Base-by-base conservation (phyloP, 2,329 filamentous ascomycete species). In the Diplocarpon mali region DNA sequence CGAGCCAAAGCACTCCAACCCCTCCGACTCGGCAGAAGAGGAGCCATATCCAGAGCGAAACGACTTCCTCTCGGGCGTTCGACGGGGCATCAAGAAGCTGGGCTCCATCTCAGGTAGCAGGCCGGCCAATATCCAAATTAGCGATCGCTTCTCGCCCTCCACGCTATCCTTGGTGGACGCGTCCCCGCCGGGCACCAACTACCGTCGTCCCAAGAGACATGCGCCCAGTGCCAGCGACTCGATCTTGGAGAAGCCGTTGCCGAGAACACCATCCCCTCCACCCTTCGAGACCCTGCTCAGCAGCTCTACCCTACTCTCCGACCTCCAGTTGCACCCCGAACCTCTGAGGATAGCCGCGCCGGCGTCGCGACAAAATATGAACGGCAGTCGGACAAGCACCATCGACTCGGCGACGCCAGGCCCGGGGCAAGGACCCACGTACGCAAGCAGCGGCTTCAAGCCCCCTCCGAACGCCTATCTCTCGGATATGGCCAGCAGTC, bases 401-500 rank as follows among this genome's bases (percentile, higher is more conserved):
- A 56, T 62, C 51, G 59, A 62, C 40, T 62, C 58, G 20, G 46
- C 54, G 12, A 58, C 47, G n/a, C 55, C 58, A 7, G 48, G 41
- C 9, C 16, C 46, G 28, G 40, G 36, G 6, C 45, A 50, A n/a
- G 32, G 49, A 10, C 52, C 50, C 30, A 53, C 52, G 43, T 55
- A 55, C 40, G 43, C 48, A 8, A 49, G 44, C 44, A 49, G 44
- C 44, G 55, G 49, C 13, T 57, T 50, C 37, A 55, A 57, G 27
- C 41, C 50, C 20, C 16, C 44, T 32, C 46, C 49, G 15, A 52
- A 35, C 29, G 45, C 51, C 11, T 54, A 53, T 39, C 9, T 51
- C 5, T 39, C 46, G 31, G 56, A 62, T 44, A 51, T 54, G 46
- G 55, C 27, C 36, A 49, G 64, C 53, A 72, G 69, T 54, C 69